Evolutionary conservation across 2,329 filamentous ascomycete genomes (phyloP), one percentile per base, ranked within the genome.

Genomic region (Microdochium paspali): DNA sequence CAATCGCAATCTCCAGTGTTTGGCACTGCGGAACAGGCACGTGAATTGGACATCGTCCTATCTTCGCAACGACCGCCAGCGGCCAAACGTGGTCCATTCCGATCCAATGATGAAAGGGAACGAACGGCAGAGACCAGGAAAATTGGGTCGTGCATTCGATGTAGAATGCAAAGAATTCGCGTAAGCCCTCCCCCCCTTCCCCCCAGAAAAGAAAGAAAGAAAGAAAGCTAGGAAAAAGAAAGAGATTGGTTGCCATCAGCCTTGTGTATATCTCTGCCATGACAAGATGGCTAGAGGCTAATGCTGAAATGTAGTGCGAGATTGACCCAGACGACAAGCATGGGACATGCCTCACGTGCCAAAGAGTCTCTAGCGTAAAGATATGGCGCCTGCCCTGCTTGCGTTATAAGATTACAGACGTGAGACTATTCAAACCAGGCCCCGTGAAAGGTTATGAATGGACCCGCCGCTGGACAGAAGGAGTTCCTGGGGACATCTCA

Each of bases 81-180:
- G 6, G 61, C 67, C 7, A 67, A 66, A 47, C 67, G 77, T 10
- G 76, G 76, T 0, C 77, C 76, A 2, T 82, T 81, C 60, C 75
- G 70, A 49, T 72, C 76, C 46, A 64, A 68, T n/a, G 63, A 62
- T 10, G 66, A 72, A 25, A 70, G 77, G 23, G 67, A 76, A 50
- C 66, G 73, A 52, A 82, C 78, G 1, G 79, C 79, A 1, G 66
- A 73, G 48, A 81, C 77, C 2, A 69, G 79, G 49, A 74, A 73
- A 47, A 74, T 77, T 18, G 77, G 77, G 9, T 79, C 75, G 20
- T 82, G 79, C 54, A 74, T 82, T 49, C 68, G 78, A 42, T 82
- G 79, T 52, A 70, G 76, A 45, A 80, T 81, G 75, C 79, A 82
- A 53, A 70, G 77, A 40, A 80, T 82, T 54, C 71, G 79, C 44